Conservation (phyloP, 129 eudicot species). For the Heracleum sosnowskyi region DNA sequence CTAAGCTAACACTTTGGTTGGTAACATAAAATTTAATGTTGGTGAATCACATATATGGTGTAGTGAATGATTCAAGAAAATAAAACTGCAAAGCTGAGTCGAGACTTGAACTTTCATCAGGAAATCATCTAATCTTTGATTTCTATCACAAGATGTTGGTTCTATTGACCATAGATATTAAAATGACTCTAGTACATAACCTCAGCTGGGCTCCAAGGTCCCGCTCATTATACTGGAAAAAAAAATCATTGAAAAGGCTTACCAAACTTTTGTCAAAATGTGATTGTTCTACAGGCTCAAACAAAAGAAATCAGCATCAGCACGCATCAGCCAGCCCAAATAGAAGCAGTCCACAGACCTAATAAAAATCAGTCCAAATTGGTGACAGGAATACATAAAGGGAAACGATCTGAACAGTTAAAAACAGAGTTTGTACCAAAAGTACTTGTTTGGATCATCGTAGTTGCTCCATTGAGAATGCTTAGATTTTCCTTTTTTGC, state of each 20-base stretch:
- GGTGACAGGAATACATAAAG: slow-evolving; percentile 4
- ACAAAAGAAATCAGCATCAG: slow-evolving; percentile 95
- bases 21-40: too few species aligned
- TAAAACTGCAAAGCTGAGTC: not conserved
- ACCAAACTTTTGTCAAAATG: slow-evolving; percentile 60
- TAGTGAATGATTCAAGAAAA: not conserved
- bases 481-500: slow-evolving; percentile 76
- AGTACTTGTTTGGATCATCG: slow-evolving; percentile 87
- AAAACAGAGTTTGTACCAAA: slow-evolving; percentile 46
- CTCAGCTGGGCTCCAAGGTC: not conserved
- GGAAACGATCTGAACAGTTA: not conserved
- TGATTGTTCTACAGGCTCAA: slow-evolving; percentile 35
- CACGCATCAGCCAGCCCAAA: slow-evolving; percentile 99
- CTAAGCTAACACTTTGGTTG: too few species aligned
- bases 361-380: not conserved
- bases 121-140: not conserved
- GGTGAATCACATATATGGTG: too few species aligned
- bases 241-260: not conserved
- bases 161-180: not conserved
- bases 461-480: slow-evolving; percentile 97
- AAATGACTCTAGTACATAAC: not conserved
- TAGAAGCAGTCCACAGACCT: slow-evolving; percentile 99
- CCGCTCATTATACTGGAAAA: not conserved
- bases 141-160: not conserved
- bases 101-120: not conserved